Conservation (phyloP, 805 yeast species). For the Zygoascus bituminiphila region DNA sequence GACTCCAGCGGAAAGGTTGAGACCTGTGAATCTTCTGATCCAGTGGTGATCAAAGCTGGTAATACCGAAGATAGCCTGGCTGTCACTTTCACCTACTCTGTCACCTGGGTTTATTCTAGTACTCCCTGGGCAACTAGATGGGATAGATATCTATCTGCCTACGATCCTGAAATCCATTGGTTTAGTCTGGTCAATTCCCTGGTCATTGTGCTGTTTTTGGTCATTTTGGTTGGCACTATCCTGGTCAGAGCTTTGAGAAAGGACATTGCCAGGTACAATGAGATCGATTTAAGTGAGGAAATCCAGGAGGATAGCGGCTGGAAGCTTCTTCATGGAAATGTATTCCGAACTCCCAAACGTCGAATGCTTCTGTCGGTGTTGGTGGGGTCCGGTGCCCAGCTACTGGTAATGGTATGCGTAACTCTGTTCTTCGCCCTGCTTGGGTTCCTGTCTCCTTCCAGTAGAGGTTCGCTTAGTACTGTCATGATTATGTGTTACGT, state of each 20-base stretch:
- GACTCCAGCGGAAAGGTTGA: slow-evolving; percentile 18
- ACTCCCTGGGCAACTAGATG: slow-evolving; percentile 97
- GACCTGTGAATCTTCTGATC: slow-evolving; percentile 23
- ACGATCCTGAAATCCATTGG: slow-evolving; percentile 94
- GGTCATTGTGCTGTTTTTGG: slow-evolving; percentile 66
- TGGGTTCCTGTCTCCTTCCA: slow-evolving; percentile 88
- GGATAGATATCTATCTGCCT: slow-evolving; percentile 91
- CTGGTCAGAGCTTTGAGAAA: slow-evolving; percentile 69
- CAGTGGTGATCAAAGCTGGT: slow-evolving; percentile 34
- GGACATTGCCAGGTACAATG: slow-evolving; percentile 85
- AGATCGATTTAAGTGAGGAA: slow-evolving; percentile 72
- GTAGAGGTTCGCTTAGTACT: slow-evolving; percentile 88
- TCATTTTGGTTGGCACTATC: slow-evolving; percentile 70
- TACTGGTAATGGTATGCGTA: slow-evolving; percentile 63
- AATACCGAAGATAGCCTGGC: slow-evolving; percentile 50
- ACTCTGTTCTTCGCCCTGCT: slow-evolving; percentile 77
- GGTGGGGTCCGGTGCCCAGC: slow-evolving; percentile 82
- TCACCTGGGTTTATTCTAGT: slow-evolving; percentile 55
- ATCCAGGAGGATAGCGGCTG: slow-evolving; percentile 92
- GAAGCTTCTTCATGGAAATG: slow-evolving; percentile 94
- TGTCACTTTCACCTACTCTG: slow-evolving; percentile 82
- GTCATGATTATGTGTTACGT: slow-evolving; percentile 82
- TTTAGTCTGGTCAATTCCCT: slow-evolving; percentile 84
- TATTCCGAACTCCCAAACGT: slow-evolving; percentile 73
- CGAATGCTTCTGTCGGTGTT: slow-evolving; percentile 67